Conservation (phyloP, 441 rosid genomes). For the Gossypium aridum region DNA sequence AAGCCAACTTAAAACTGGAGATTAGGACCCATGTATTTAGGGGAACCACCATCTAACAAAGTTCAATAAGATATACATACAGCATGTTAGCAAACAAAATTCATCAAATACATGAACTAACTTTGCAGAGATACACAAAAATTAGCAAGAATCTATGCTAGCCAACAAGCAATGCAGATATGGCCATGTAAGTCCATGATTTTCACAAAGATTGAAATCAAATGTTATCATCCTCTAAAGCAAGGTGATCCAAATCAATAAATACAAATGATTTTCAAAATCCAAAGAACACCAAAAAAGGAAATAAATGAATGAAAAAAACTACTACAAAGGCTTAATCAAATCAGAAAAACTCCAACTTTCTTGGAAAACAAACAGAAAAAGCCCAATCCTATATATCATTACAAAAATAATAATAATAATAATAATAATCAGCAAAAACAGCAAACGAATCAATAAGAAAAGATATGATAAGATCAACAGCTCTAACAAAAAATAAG, state of each 20-base stretch:
- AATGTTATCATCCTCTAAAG: not conserved
- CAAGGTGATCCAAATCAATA: not conserved
- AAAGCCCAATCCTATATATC: not conserved
- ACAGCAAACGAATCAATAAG: not conserved
- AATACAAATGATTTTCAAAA: slow-evolving; percentile 12
- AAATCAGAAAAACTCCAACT: not conserved
- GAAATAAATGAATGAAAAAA: not conserved
- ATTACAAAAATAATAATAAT: not conserved
- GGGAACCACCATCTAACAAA: slow-evolving; percentile 59
- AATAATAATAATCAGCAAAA: not conserved
- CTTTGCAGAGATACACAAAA: not conserved
- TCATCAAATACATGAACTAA: slow-evolving; percentile 6
- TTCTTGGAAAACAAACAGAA: not conserved
- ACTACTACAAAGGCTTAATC: not conserved
- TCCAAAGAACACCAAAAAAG: not conserved
- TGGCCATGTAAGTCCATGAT: not conserved
- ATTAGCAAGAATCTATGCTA: slow-evolving; percentile 3
- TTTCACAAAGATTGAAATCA: not conserved
- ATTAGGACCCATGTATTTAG: slow-evolving; percentile 65
- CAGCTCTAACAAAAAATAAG: not conserved
- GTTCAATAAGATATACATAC: not conserved
- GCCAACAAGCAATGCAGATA: not conserved
- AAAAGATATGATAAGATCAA: not conserved
- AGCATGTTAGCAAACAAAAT: not conserved
- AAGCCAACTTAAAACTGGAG: slow-evolving; percentile 55